These are phyloP conservation scores for Porogramme epimiltina DNA, from an alignment of 1,284 basidiomycete genomes.

Conservation along the genomic window DNA sequence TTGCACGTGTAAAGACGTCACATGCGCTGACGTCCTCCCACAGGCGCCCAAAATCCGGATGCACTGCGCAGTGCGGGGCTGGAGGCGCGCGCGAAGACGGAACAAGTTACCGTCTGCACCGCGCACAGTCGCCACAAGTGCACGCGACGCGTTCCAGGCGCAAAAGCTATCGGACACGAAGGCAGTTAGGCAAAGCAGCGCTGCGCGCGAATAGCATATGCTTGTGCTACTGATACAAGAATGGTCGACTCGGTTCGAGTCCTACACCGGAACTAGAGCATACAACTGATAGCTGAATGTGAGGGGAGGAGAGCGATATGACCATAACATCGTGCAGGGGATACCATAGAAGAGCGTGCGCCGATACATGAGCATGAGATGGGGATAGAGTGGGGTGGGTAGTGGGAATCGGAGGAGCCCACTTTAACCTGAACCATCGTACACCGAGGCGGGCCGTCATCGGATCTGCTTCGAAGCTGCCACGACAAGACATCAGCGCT, in stretches of 20 bases:
- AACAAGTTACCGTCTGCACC: too few relatives aligned
- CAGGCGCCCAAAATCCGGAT: too few relatives aligned
- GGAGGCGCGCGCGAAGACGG: too few relatives aligned
- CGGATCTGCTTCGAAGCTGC: conserved; percentile 10
- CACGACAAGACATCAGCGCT: background rate
- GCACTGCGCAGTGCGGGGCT: background rate
- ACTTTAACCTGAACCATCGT: background rate
- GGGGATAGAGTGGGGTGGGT: too few relatives aligned
- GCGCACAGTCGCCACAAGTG: too few relatives aligned
- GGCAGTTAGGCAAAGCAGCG: background rate
- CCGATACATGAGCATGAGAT: background rate
- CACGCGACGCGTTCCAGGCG: too few relatives aligned
- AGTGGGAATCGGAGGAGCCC: too few relatives aligned
- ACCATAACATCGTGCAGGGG: background rate
- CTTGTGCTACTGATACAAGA: background rate
- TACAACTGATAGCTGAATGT: too few relatives aligned
- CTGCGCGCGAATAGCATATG: background rate
- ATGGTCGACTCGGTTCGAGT: background rate
- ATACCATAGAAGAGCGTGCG: background rate
- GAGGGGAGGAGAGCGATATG: background rate
- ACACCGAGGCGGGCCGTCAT: background rate
- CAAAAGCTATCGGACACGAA: too few relatives aligned
- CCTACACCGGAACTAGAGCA: too few relatives aligned
- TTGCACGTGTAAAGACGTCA: conserved; percentile 23
- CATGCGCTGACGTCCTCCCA: too few relatives aligned